Evolutionary conservation across 2,329 filamentous ascomycete species (phyloP).

Genomic region (Teratosphaeria zuluensis): DNA sequence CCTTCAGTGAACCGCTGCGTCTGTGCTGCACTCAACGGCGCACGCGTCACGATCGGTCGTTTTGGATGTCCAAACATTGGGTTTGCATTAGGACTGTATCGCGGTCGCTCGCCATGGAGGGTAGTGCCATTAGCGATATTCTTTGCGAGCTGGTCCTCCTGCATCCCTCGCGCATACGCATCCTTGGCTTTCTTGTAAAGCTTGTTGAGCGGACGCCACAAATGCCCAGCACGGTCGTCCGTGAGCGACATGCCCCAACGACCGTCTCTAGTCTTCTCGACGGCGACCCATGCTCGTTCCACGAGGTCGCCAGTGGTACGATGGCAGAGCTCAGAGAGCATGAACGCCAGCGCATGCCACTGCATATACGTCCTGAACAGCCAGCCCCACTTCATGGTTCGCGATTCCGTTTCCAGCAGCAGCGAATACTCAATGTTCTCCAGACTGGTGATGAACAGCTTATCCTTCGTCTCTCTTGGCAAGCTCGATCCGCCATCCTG

Average conservation of each 20-base stretch:
- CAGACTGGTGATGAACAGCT: slow-evolving; percentile 61
- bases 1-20: slow-evolving; percentile 23
- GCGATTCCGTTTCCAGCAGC: slow-evolving; percentile 53
- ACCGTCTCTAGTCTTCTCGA: slow-evolving; percentile 38
- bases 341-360: slow-evolving; percentile 55
- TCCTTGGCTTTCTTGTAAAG: slow-evolving; percentile 50
- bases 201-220: slow-evolving; percentile 55
- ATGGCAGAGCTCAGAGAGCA: slow-evolving; percentile 50
- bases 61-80: slow-evolving; percentile 24
- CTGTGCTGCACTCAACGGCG: slow-evolving; percentile 26
- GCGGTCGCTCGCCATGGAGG: slow-evolving; percentile 8
- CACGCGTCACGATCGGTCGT: slow-evolving; percentile 19
- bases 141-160: slow-evolving; percentile 24
- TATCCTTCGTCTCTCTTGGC: slow-evolving; percentile 54
- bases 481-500: slow-evolving; percentile 47
- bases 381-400: slow-evolving; percentile 56
- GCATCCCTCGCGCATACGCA: slow-evolving; percentile 43
- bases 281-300: slow-evolving; percentile 51
- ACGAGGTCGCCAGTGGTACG: slow-evolving; percentile 48
- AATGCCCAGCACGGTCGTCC: slow-evolving; percentile 37
- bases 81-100: slow-evolving; percentile 25
- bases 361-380: slow-evolving; percentile 55
- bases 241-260: slow-evolving; percentile 30
- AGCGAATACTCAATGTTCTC: slow-evolving; percentile 65
- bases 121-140: slow-evolving; percentile 5